Percentiles rank a stretch among this genome's conserved stretches.
Conservation (phyloP, 2,329 filamentous ascomycete species). For the Fusarium ambrosium region DNA sequence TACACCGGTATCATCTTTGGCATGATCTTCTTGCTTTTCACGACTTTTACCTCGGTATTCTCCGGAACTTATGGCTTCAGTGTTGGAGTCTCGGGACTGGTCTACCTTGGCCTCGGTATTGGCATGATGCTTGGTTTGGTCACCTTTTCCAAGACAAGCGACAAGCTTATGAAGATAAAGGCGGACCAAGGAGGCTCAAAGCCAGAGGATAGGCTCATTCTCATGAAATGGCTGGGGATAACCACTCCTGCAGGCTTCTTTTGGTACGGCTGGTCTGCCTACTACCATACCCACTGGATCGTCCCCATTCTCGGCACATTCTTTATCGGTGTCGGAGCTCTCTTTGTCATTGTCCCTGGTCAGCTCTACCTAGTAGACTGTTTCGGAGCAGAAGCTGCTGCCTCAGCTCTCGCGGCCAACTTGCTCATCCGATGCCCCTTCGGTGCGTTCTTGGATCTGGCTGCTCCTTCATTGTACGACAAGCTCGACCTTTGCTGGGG, state of each 20-base stretch:
- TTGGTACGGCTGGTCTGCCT: constrained; percentile 70
- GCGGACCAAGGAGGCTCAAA: background rate
- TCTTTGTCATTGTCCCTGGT: constrained; percentile 52
- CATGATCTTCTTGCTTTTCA: constrained; percentile 54
- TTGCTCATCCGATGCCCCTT: constrained; percentile 51
- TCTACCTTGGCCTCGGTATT: constrained; percentile 65
- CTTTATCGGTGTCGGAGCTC: constrained; percentile 61
- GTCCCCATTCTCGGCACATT: constrained; percentile 69
- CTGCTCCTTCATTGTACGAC: constrained; percentile 22
- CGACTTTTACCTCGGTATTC: constrained; percentile 54
- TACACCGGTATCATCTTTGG: constrained; percentile 56
- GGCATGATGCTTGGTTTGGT: constrained; percentile 48
- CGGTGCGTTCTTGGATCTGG: constrained; percentile 32
- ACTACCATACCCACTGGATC: constrained; percentile 67
- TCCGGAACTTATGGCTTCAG: constrained; percentile 51
- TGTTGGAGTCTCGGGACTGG: constrained; percentile 49
- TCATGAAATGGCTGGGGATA: constrained; percentile 67
- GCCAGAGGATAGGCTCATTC: constrained; percentile 65
- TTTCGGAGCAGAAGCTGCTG: constrained; percentile 40
- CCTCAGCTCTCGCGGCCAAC: constrained; percentile 43
- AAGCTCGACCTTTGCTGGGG: constrained; percentile 34
- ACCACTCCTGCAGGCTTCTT: constrained; percentile 68
- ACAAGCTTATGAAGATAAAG: constrained; percentile 27
- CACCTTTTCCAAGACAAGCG: constrained; percentile 23
- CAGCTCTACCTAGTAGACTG: constrained; percentile 46